phyloP scores from a whole-genome alignment of 1,284 basidiomycete species.

The Amylostereum areolatum region DNA sequence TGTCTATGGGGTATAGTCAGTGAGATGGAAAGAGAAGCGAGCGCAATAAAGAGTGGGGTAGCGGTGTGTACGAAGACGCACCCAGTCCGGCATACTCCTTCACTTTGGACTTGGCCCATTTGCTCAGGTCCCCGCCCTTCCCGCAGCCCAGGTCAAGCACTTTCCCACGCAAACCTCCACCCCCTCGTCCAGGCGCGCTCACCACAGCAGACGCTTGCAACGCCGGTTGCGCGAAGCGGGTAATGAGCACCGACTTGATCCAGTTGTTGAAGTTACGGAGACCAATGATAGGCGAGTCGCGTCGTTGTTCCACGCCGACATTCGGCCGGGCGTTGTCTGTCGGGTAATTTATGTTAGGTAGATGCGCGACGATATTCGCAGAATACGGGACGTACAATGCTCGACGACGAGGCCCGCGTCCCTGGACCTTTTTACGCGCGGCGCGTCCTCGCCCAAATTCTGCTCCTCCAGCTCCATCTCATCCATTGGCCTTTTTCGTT shows the following conservation, averaged over 20 bases:
- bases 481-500: conserved; percentile 45
- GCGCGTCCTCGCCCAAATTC: conserved; percentile 31
- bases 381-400: conserved; percentile 51
- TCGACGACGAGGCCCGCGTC: conserved; percentile 66
- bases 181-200: conserved; percentile 22
- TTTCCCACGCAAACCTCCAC: conserved; percentile 46
- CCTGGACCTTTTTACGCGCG: conserved; percentile 47
- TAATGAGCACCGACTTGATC: conserved; percentile 94
- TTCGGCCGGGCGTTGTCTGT: conserved; percentile 91
- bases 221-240: conserved; percentile 72
- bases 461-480: conserved; percentile 19
- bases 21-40: conserved; percentile 5
- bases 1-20: conserved; percentile 48
- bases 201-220: conserved; percentile 29
- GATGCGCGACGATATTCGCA: neutral
- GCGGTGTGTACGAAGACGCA: conserved; percentile 30
- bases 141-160: conserved; percentile 97
- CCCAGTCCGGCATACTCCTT: conserved; percentile 80
- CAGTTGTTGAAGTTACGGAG: conserved; percentile 99
- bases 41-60: neutral
- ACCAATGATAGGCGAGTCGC: conserved; percentile 93
- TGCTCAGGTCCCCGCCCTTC: conserved; percentile 95
- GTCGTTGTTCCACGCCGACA: conserved; percentile 78
- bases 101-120: conserved; percentile 90
- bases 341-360: conserved; percentile 1